These are phyloP conservation scores for Trypanosoma boissoni DNA, from an alignment of 208 protist species.

Conservation along the genomic window DNA sequence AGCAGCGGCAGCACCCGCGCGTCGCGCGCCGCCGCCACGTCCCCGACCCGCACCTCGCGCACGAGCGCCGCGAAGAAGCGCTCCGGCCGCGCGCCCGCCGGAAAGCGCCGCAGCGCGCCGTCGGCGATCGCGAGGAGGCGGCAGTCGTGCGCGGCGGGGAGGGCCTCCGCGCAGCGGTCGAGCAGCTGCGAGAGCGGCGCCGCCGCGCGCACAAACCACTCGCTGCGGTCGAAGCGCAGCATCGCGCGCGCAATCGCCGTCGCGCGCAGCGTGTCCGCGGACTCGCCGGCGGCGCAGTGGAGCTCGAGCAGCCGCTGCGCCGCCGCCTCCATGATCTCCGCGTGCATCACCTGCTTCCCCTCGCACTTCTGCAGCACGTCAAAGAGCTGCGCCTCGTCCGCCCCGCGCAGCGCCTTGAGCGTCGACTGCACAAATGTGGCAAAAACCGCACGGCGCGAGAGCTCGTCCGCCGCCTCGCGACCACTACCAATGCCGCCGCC, in stretches of 20 bases:
- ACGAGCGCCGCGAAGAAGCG: slow-evolving; percentile 47
- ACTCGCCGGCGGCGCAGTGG: slow-evolving; percentile 15
- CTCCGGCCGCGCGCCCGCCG: slow-evolving; percentile 27
- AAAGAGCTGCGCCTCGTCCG: slow-evolving; percentile 43
- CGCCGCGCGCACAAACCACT: slow-evolving; percentile 25
- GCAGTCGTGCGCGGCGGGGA: slow-evolving; percentile 8
- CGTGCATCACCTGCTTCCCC: slow-evolving; percentile 52
- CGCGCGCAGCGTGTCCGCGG: slow-evolving; percentile 17
- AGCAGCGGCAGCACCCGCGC: slow-evolving; percentile 33
- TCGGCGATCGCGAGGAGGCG: slow-evolving; percentile 38
- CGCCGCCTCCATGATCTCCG: slow-evolving; percentile 46
- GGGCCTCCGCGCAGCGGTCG: slow-evolving; percentile 20
- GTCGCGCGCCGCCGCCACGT: slow-evolving; percentile 49
- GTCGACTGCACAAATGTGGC: slow-evolving; percentile 47
- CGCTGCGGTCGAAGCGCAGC: slow-evolving; percentile 30
- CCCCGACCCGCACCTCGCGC: slow-evolving; percentile 43
- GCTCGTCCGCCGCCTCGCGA: background rate
- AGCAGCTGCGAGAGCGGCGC: slow-evolving; percentile 16
- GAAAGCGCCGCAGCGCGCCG: slow-evolving; percentile 36
- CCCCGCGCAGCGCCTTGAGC: slow-evolving; percentile 27
- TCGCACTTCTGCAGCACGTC: slow-evolving; percentile 70
- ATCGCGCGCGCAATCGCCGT: slow-evolving; percentile 24
- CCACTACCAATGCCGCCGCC: background rate
- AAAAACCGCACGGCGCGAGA: slow-evolving; percentile 25
- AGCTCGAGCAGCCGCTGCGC: slow-evolving; percentile 39